Base-by-base conservation (phyloP, 1,284 basidiomycete species). In the Cystobasidium slooffiae region DNA sequence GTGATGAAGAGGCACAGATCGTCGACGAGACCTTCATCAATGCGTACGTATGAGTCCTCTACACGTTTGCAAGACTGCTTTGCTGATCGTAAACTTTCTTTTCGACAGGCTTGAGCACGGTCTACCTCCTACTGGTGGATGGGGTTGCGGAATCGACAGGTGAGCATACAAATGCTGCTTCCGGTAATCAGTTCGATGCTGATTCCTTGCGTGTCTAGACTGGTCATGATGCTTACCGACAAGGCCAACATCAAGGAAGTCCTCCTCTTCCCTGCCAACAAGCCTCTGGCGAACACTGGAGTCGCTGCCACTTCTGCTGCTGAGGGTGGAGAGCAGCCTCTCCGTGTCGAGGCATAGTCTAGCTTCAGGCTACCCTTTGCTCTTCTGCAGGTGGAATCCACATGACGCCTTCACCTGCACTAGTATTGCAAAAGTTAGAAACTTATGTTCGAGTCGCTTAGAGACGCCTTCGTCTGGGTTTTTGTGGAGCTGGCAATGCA, bases 1-100 rank as follows among this genome's bases (percentile, higher is more conserved):
- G 96, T 76, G 96, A 99, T 81, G 97, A 99, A 74, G 97, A 99
- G 84, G 96, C 96, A 8, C 96, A 98, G 84, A 94, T 92, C 44
- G 88, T 98, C 75, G 97, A 99, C 80, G 94, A 97, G 85, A 92
- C 90, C 6, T 97, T 92, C 81, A 88, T 97, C 69, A 90, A 95
- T 81, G 92, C 93, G 90, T 93, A 83, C 81, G 90, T 87, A 3
- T n/a, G 1, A 16, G 20, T 39, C 39, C 14, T 20, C 46, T 43
- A 12, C 64, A 14, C 37, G 49, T 46, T 49, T 1, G 16, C 44
- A 49, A 68, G 47, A 6, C 47, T 31, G n/a, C n/a, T 37, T 41
- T 37, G 47, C 64, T 66, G 64, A 66, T 24, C 53, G 8, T 41
- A 9, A 16, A 4, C 41, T 16, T 44, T 14, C 16, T 41, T 4